Conservation (phyloP, 2,329 filamentous ascomycete genomes). For the Thelonectria blattea region DNA sequence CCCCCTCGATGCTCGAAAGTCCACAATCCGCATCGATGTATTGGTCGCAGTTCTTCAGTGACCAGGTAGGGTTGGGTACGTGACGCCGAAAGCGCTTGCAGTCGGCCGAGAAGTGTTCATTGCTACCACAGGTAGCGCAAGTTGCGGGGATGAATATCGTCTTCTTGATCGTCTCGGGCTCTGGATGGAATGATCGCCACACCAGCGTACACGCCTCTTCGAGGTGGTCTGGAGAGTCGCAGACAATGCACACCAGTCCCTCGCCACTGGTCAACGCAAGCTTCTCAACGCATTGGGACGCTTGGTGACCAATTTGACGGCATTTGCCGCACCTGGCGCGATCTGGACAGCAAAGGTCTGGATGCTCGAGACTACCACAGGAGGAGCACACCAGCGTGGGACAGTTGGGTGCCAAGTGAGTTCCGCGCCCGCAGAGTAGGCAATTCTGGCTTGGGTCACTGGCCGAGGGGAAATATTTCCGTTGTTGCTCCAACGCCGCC, state of each 20-base stretch:
- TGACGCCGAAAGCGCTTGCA: slow-evolving; percentile 47
- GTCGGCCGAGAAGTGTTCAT: slow-evolving; percentile 63
- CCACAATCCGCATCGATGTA: slow-evolving; percentile 56
- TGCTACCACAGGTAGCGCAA: slow-evolving; percentile 62
- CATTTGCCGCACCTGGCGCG: slow-evolving; percentile 63
- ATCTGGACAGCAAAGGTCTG: slow-evolving; percentile 56
- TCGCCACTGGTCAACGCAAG: slow-evolving; percentile 59
- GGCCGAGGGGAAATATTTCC: slow-evolving; percentile 59
- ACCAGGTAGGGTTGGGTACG: slow-evolving; percentile 56
- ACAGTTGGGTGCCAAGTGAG: slow-evolving; percentile 55
- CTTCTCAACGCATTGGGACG: slow-evolving; percentile 60
- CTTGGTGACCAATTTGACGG: slow-evolving; percentile 65
- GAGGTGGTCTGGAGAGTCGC: slow-evolving; percentile 60
- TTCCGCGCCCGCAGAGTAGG: slow-evolving; percentile 56
- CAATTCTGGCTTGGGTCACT: slow-evolving; percentile 53
- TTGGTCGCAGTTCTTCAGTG: slow-evolving; percentile 52
- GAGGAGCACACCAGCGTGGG: slow-evolving; percentile 54
- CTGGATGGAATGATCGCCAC: slow-evolving; percentile 63
- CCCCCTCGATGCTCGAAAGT: slow-evolving; percentile 47
- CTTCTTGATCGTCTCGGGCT: slow-evolving; percentile 49
- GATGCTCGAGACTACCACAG: slow-evolving; percentile 55
- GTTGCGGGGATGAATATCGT: slow-evolving; percentile 57
- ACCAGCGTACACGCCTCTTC: slow-evolving; percentile 65
- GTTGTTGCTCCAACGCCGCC: slow-evolving; percentile 48
- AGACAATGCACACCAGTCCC: slow-evolving; percentile 65